Evolutionary conservation across 345 rosid genomes (phyloP), one percentile per base, ranked within the genome.

Genomic region (Citrus reticulata): DNA sequence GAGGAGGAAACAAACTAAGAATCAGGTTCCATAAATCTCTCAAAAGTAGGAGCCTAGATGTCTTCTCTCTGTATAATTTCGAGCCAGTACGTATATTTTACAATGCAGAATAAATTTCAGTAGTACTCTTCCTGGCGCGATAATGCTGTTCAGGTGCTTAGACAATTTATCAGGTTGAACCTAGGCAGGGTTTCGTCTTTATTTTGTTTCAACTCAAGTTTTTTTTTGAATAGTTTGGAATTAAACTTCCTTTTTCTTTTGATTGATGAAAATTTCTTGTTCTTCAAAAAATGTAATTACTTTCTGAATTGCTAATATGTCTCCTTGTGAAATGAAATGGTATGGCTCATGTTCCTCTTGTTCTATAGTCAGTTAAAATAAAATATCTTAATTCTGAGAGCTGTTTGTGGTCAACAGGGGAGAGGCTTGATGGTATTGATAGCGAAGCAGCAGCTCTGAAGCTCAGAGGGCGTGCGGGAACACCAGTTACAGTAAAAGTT

Each of bases 381-480:
- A 68, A 68, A 65, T 6, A 39, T 66, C 51, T 49, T 51, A 68
- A 75, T 67, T 59, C 30, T 7, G 10, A 39, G 13, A 67, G 40
- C 74, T 76, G 39, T 68, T 77, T 37, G 32, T 85, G 79, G 46
- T 67, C 66, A 74, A 75, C 84, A 95, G 98, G 97, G 61, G 90
- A 95, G 86, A 89, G 76, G 76, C 84, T 95, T 70, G 89, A 87
- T 81, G 97, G 94, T 49, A 22, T 89, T 55, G 91, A 77, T 55
- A 86, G 98, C 72, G 98, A 95, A 90, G 87, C 85, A 51, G 98
- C 96, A 60, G 97, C 98, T 4, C 90, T 79, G 83, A 95, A 87
- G 84, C 97, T 95, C 66, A 92, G 98, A 85, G 98, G 98, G 73
- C 82, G 81, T 64, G 95, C 85, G 42, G 98, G 97, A 80, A 93